Evolutionary conservation across 192 early-diverging fungal species (phyloP).

Genomic region (Pilaira anomala): DNA sequence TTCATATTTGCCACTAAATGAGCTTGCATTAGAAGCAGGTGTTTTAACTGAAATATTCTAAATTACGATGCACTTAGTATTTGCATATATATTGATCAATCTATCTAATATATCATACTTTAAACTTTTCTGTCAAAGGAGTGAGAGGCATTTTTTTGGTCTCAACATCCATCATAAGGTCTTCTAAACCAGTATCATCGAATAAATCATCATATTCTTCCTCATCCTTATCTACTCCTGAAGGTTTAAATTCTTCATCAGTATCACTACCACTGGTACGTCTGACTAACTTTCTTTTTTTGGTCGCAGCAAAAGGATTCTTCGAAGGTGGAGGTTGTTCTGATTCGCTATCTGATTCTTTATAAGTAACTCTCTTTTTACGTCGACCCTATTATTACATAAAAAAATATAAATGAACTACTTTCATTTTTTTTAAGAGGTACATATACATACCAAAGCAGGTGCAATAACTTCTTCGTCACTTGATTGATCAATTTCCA

Average conservation of each 20-base stretch:
- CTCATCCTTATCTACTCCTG: neutral
- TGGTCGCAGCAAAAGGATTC: neutral
- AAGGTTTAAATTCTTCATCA: slow-evolving; percentile 8
- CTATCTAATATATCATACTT: no score
- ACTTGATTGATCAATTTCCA: no score
- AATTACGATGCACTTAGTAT: neutral
- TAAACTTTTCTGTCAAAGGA: neutral
- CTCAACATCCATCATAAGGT: neutral
- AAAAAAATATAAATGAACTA: no score
- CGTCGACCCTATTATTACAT: neutral
- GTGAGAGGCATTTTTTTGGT: neutral
- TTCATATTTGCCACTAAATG: no score
- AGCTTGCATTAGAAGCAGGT: no score
- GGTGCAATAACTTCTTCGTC: no score
- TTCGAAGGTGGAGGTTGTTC: neutral
- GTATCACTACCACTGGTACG: neutral
- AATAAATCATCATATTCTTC: neutral
- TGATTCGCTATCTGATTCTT: neutral
- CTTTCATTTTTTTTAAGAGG: no score
- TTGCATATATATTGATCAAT: no score
- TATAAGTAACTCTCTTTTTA: neutral
- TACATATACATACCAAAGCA: no score
- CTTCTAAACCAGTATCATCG: neutral
- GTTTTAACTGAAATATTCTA: neutral
- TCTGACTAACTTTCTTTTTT: neutral